phyloP scores from a whole-genome alignment of 116 monocot genomes.

The Cymodocea nodosa region DNA sequence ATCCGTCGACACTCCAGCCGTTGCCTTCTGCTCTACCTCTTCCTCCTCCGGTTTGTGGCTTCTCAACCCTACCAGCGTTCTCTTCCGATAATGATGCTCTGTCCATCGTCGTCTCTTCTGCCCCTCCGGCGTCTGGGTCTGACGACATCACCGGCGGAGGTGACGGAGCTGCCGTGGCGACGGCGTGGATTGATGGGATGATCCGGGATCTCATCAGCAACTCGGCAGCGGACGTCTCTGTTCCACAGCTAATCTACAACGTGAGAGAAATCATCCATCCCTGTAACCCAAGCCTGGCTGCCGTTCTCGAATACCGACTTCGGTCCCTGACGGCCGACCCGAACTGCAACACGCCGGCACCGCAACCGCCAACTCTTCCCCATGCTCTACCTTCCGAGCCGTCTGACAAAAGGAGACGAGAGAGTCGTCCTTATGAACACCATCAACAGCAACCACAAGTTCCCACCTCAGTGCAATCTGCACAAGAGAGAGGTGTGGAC shows the following conservation, averaged over 20 bases:
- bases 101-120: background rate
- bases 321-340: constrained; percentile 34
- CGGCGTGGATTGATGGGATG: constrained; percentile 64
- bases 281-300: constrained; percentile 75
- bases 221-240: constrained; percentile 43
- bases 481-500: background rate
- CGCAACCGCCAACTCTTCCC: background rate
- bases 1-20: constrained; percentile 3
- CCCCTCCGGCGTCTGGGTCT: background rate
- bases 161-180: constrained; percentile 1
- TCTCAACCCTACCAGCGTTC: constrained; percentile 64
- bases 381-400: background rate
- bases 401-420: constrained; percentile 10
- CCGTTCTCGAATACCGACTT: constrained; percentile 68
- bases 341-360: background rate
- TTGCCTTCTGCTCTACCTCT: constrained; percentile 6
- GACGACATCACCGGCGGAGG: background rate
- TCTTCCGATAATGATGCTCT: constrained; percentile 20
- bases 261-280: constrained; percentile 81
- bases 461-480: background rate
- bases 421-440: background rate
- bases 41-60: constrained; percentile 25
- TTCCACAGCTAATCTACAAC: constrained; percentile 76
- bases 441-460: background rate
- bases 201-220: constrained; percentile 64